Evolutionary conservation across 2,329 filamentous ascomycete genomes (phyloP).

Genomic region (Fusarium subtropicale): DNA sequence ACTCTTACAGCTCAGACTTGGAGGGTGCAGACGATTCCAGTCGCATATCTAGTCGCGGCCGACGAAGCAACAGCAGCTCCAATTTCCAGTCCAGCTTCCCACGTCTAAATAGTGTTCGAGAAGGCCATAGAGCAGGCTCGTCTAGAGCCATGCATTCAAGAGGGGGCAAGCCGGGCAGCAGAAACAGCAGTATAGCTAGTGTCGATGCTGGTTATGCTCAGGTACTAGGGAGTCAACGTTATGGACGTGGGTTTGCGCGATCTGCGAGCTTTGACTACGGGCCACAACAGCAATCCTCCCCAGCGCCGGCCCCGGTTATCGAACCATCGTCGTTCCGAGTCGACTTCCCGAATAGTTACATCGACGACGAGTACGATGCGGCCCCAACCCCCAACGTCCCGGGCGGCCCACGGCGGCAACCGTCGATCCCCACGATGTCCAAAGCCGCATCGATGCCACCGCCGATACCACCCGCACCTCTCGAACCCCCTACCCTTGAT

Average conservation of each 20-base stretch:
- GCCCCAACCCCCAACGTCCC: constrained; percentile 89
- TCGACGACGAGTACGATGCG: constrained; percentile 74
- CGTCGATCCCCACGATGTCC: constrained; percentile 52
- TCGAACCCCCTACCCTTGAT: constrained; percentile 57
- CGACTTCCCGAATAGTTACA: constrained; percentile 62
- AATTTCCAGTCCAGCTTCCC: constrained; percentile 72
- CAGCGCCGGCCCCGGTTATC: constrained; percentile 45
- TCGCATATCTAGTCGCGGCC: constrained; percentile 67
- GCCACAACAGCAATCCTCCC: constrained; percentile 53
- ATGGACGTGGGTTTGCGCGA: constrained; percentile 65
- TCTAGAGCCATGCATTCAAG: constrained; percentile 61
- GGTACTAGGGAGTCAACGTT: constrained; percentile 68
- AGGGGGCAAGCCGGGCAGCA: constrained; percentile 74
- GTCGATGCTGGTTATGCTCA: constrained; percentile 72
- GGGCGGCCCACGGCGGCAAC: constrained; percentile 74
- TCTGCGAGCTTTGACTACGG: constrained; percentile 82
- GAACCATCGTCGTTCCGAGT: constrained; percentile 57
- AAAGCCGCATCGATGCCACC: constrained; percentile 48
- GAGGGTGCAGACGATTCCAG: constrained; percentile 67
- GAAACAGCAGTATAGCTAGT: constrained; percentile 76
- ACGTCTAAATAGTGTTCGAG: constrained; percentile 72
- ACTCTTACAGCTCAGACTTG: constrained; percentile 72
- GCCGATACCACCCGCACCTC: constrained; percentile 54
- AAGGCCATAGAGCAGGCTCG: constrained; percentile 55
- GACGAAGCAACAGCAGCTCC: constrained; percentile 84